A percentile compares a stretch with the other conserved stretches of the same genome.
These are phyloP conservation scores for Cordyceps fumosorosea DNA, from an alignment of 2,329 filamentous ascomycete species.

Conservation along the genomic window DNA sequence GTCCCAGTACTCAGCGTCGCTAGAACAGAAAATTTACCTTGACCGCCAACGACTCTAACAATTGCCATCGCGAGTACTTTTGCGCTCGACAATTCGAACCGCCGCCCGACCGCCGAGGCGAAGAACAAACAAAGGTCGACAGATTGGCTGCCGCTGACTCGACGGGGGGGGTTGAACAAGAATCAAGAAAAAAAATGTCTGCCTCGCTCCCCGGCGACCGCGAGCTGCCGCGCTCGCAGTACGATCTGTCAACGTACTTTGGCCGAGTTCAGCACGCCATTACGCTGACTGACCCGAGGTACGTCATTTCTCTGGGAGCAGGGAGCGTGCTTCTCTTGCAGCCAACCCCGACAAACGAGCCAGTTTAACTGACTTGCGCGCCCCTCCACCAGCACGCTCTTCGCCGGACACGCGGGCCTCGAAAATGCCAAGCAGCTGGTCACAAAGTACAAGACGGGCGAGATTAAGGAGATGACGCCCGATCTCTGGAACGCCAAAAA, in stretches of 20 bases:
- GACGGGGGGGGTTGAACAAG: not conserved
- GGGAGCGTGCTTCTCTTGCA: too few relatives aligned
- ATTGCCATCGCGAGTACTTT: not conserved
- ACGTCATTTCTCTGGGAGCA: slow-evolving; percentile 34
- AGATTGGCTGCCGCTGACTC: not conserved
- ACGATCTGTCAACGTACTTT: slow-evolving; percentile 91
- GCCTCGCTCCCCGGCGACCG: slow-evolving; percentile 60
- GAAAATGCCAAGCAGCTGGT: slow-evolving; percentile 81
- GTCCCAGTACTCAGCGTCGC: not conserved
- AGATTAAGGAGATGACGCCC: slow-evolving; percentile 72
- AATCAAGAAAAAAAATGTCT: slow-evolving; percentile 43
- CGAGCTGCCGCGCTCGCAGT: slow-evolving; percentile 84
- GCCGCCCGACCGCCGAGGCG: not conserved
- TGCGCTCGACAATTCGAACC: not conserved
- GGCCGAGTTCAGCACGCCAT: slow-evolving; percentile 86
- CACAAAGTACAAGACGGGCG: slow-evolving; percentile 78
- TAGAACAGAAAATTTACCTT: not conserved
- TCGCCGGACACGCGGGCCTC: slow-evolving; percentile 71
- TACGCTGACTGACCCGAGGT: slow-evolving; percentile 92
- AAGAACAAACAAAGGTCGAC: not conserved
- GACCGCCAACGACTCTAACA: not conserved
- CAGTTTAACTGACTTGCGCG: not conserved
- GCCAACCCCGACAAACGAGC: too few relatives aligned
- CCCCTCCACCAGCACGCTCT: slow-evolving; percentile 62
- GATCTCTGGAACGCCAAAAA: slow-evolving; percentile 96